Evolutionary conservation across 768 basidiomycete species (phyloP).

Genomic region (Lentinula aciculospora): DNA sequence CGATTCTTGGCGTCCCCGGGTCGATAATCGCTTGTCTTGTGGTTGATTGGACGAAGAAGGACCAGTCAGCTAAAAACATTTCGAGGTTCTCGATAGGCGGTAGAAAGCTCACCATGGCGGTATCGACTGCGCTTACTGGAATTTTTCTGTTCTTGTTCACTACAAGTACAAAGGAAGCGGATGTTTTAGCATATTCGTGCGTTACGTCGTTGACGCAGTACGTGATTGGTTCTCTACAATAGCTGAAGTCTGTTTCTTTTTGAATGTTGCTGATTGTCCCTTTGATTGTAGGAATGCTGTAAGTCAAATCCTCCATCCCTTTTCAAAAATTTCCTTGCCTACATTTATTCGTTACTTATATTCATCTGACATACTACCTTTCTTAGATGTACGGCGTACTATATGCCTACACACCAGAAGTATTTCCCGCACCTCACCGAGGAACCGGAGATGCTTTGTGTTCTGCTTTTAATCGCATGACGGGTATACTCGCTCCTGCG

Average conservation of each 20-base stretch:
- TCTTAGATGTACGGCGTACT: slow-evolving; percentile 44
- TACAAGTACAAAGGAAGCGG: slow-evolving; percentile 31
- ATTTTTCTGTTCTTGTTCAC: slow-evolving; percentile 50
- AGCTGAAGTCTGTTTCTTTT: no score
- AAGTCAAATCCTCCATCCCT: slow-evolving; percentile 9
- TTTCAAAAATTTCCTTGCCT: no score
- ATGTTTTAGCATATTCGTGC: slow-evolving; percentile 42
- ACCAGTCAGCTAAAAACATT: slow-evolving; percentile 11
- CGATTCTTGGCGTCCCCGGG: slow-evolving; percentile 40
- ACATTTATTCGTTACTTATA: background rate
- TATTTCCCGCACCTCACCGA: slow-evolving; percentile 52
- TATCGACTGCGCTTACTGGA: slow-evolving; percentile 37
- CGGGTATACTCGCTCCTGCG: slow-evolving; percentile 41
- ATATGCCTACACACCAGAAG: slow-evolving; percentile 56
- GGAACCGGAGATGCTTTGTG: slow-evolving; percentile 50
- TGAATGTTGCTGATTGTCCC: no score
- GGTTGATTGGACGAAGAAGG: slow-evolving; percentile 34
- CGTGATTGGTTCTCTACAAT: slow-evolving; percentile 10
- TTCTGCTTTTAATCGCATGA: slow-evolving; percentile 42
- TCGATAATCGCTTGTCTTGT: slow-evolving; percentile 39
- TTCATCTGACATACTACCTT: slow-evolving; percentile 3
- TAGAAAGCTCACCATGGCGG: slow-evolving; percentile 38
- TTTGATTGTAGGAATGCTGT: slow-evolving; percentile 28
- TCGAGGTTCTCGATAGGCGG: slow-evolving; percentile 32
- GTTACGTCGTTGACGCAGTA: slow-evolving; percentile 35